phyloP scores from a whole-genome alignment of 352 stramenopile species.

The Bremia lactucae region DNA sequence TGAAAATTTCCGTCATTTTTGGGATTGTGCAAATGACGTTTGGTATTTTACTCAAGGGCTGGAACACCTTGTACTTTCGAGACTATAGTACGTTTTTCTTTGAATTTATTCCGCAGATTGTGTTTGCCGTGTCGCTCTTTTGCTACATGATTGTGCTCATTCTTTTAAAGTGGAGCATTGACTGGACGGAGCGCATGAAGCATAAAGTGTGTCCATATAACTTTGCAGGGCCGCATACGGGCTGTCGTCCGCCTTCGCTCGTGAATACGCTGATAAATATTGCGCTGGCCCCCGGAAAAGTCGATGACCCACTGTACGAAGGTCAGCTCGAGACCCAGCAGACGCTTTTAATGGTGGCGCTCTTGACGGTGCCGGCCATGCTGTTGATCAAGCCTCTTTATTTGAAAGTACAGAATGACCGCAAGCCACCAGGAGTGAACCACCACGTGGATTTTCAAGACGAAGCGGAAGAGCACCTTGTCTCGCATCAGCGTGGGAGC shows the following conservation, averaged over 20 bases:
- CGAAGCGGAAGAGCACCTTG: constrained; percentile 47
- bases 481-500: constrained; percentile 34
- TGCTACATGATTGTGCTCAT: constrained; percentile 99
- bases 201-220: constrained; percentile 88
- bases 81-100: constrained; percentile 94
- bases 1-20: constrained; percentile 99
- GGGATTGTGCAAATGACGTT: constrained; percentile 98
- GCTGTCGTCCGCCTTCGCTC: constrained; percentile 94
- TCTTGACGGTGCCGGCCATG: constrained; percentile 94
- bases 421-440: constrained; percentile 36
- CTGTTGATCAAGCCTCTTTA: constrained; percentile 93
- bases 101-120: constrained; percentile 95
- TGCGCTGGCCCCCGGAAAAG: constrained; percentile 86
- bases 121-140: constrained; percentile 95
- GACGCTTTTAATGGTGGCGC: constrained; percentile 89
- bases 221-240: constrained; percentile 88
- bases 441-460: constrained; percentile 79
- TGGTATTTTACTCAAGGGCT: constrained; percentile 92
- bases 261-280: constrained; percentile 99
- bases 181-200: constrained; percentile 94
- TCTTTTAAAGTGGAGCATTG: constrained; percentile 98
- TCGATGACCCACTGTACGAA: constrained; percentile 93
- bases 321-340: constrained; percentile 86
- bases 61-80: constrained; percentile 95
- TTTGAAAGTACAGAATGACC: constrained; percentile 67